A percentile compares a stretch with the other conserved stretches of the same genome.
phyloP scores from a whole-genome alignment of 768 basidiomycete species.

The Lentinula edodes region DNA sequence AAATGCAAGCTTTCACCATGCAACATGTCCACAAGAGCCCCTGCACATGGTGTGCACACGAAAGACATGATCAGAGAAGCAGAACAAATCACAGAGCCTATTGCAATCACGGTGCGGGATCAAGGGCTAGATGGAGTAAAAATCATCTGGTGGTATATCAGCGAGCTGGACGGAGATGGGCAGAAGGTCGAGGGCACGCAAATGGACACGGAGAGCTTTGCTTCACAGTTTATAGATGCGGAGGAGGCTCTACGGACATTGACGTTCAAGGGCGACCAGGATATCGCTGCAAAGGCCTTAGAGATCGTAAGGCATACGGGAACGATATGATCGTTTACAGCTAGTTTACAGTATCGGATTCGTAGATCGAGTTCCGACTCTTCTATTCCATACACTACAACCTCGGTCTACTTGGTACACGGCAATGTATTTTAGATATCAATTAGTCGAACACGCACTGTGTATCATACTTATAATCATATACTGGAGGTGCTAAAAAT shows the following conservation, averaged over 20 bases:
- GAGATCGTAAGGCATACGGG: slow-evolving; percentile 23
- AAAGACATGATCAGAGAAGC: slow-evolving; percentile 12
- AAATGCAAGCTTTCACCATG: slow-evolving; percentile 43
- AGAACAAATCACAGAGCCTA: slow-evolving; percentile 21
- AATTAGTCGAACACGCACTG: background rate
- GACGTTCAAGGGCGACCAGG: slow-evolving; percentile 31
- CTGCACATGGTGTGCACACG: slow-evolving; percentile 36
- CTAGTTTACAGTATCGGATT: too few species aligned
- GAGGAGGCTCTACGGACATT: slow-evolving; percentile 28
- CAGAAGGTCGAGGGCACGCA: slow-evolving; percentile 35
- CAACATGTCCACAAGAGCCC: slow-evolving; percentile 51
- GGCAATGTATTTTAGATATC: background rate
- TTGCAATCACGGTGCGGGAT: slow-evolving; percentile 26
- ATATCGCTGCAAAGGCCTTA: slow-evolving; percentile 32
- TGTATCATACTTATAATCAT: background rate
- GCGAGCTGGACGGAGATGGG: slow-evolving; percentile 22
- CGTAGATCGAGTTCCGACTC: background rate
- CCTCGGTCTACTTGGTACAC: background rate
- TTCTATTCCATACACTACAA: background rate
- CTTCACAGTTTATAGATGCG: slow-evolving; percentile 30
- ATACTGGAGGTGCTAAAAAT: background rate
- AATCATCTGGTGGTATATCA: slow-evolving; percentile 49
- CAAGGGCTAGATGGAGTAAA: slow-evolving; percentile 27
- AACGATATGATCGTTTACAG: background rate
- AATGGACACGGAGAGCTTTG: slow-evolving; percentile 36